A percentile compares a stretch with the other conserved stretches of the same genome.
Conservation (phyloP, 176 grass and related monocot species). For the Carex littledalei region DNA sequence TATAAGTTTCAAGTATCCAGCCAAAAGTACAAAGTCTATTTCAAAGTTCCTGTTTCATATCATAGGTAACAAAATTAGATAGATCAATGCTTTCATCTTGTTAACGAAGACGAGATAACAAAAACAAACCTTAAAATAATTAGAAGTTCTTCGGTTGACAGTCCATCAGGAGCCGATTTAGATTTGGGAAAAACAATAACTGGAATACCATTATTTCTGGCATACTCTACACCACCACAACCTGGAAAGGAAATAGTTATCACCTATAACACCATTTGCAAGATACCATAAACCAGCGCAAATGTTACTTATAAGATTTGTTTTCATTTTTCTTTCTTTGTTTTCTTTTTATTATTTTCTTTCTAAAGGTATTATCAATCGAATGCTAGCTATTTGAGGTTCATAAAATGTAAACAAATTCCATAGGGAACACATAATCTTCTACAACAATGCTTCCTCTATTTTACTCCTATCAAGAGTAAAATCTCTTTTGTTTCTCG, state of each 20-base stretch:
- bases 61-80: background rate
- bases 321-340: background rate
- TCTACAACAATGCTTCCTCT: background rate
- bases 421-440: background rate
- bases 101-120: background rate
- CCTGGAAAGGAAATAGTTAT: conserved; percentile 25
- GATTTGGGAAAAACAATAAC: conserved; percentile 52
- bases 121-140: conserved; percentile 51
- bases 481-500: background rate
- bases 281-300: background rate
- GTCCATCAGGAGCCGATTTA: conserved; percentile 39
- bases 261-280: background rate
- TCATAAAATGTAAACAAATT: background rate
- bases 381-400: background rate
- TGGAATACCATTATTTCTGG: conserved; percentile 48
- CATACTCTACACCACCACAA: conserved; percentile 66
- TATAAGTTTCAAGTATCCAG: conserved; percentile 94
- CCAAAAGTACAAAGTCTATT: conserved; percentile 79
- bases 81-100: background rate
- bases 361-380: background rate
- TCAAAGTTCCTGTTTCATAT: conserved; percentile 39
- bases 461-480: background rate
- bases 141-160: conserved; percentile 45
- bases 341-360: background rate
- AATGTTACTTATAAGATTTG: background rate